Conservation (phyloP, 2,329 filamentous ascomycete genomes). For the Hymenoscyphus scutula region DNA sequence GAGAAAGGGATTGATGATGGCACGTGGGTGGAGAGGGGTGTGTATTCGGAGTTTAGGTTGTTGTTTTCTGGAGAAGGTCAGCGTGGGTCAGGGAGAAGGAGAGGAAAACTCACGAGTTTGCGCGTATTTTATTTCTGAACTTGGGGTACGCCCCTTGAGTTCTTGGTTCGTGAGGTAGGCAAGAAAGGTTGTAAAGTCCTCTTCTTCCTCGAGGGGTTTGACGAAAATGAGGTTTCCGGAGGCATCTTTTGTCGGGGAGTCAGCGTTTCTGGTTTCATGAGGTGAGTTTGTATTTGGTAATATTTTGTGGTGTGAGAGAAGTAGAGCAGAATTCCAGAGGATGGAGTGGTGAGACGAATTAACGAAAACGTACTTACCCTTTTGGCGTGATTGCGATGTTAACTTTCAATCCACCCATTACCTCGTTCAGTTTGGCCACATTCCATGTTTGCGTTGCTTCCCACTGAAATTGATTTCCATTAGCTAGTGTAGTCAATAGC, state of each 20-base stretch:
- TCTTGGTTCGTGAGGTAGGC: slow-evolving; percentile 60
- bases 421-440: slow-evolving; percentile 53
- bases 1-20: slow-evolving; percentile 68
- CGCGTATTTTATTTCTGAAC: slow-evolving; percentile 62
- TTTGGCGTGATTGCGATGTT: slow-evolving; percentile 75
- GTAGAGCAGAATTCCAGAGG: no score
- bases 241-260: slow-evolving; percentile 47
- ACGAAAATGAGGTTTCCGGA: slow-evolving; percentile 53
- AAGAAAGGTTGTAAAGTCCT: slow-evolving; percentile 62
- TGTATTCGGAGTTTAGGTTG: slow-evolving; percentile 74
- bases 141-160: slow-evolving; percentile 26
- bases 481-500: no score
- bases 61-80: slow-evolving; percentile 60
- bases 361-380: slow-evolving; percentile 23
- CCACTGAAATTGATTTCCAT: slow-evolving; percentile 45
- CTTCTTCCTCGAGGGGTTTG: slow-evolving; percentile 67
- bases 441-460: slow-evolving; percentile 62
- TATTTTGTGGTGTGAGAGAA: no score
- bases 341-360: no score
- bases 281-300: no score
- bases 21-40: slow-evolving; percentile 59
- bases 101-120: slow-evolving; percentile 61
- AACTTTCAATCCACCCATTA: slow-evolving; percentile 56
- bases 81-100: background rate
- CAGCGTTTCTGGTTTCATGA: slow-evolving; percentile 42